Base-by-base conservation (phyloP, 2,329 filamentous ascomycete species). In the Colletotrichum cordylinicola region DNA sequence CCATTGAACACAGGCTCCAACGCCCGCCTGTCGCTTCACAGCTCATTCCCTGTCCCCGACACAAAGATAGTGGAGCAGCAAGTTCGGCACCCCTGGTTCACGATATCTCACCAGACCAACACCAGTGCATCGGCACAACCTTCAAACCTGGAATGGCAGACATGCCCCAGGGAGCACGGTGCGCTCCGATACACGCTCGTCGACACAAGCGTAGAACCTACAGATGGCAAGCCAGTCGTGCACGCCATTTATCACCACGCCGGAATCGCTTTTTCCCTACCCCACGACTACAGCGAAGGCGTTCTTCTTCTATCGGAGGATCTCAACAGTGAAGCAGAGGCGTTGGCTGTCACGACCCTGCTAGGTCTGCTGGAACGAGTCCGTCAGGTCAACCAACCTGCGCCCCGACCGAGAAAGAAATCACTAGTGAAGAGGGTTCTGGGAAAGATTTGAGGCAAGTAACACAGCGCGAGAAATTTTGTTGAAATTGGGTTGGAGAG, bases 241-340 rank as follows among this genome's bases (percentile, higher is more conserved):
- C 62, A 72, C 13, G 78, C 75, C 21, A 65, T 79, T 24, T 79
- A 79, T n/a, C 77, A 79, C 48, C 78, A 79, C 43, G 58, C 69
- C 3, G 78, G 78, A 2, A 65, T 78, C 33, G 64, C 67, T 3
- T 58, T 76, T 35, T 18, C 16, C 8, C 67, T 76, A 6, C 77
- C 78, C 1, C 27, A 55, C 3, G 77, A 78, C 4, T 72, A 76
- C 48, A 77, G 75, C 56, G 77, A 79, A 37, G 78, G 78, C 2
- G 70, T 79, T 0, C 15, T 79, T 43, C 27, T 79, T 15, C 55
- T 79, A 2, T 74, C 77, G 3, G 72, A 13, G 3, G 27, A 60
- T 6, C 60, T 76, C 12, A 52, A 60, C 2, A 70, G 12, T 8
- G 52, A 67, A 12, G 74, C 74, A 2, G 76, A 76, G 29, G 33